phyloP scores from a whole-genome alignment of 805 yeast genomes.

The Candida germanica region DNA sequence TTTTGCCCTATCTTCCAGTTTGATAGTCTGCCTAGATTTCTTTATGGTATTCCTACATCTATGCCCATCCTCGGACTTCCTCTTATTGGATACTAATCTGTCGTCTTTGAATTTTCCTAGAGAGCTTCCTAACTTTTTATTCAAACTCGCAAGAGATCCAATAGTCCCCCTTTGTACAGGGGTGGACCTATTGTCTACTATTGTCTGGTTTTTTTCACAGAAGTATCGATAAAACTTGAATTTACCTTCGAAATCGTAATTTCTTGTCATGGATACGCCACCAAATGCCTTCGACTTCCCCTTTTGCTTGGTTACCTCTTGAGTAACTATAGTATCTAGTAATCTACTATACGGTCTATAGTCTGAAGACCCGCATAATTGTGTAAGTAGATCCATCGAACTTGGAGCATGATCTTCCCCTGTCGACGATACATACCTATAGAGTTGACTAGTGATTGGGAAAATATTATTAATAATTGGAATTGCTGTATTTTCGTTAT shows the following conservation, averaged over 20 bases:
- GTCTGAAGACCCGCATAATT: conserved; percentile 54
- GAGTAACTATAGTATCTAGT: conserved; percentile 47
- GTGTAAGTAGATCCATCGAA: conserved; percentile 49
- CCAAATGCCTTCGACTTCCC: conserved; percentile 27
- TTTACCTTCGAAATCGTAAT: conserved; percentile 72
- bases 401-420: conserved; percentile 58
- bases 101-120: conserved; percentile 26
- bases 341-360: conserved; percentile 49
- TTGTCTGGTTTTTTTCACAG: conserved; percentile 4
- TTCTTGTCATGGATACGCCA: conserved; percentile 46
- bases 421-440: conserved; percentile 40
- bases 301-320: conserved; percentile 25
- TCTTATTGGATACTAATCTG: conserved; percentile 16
- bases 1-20: neutral
- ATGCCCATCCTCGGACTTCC: conserved; percentile 8
- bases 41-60: neutral
- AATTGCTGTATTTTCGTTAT: conserved; percentile 13
- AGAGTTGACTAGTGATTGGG: conserved; percentile 66
- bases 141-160: conserved; percentile 6
- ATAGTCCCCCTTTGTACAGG: neutral
- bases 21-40: no score
- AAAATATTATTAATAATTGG: conserved; percentile 50
- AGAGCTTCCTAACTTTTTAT: conserved; percentile 15
- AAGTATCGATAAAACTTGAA: conserved; percentile 65
- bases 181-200: conserved; percentile 1